Conservation (phyloP, 2,329 filamentous ascomycete species). For the Fusarium napiforme region DNA sequence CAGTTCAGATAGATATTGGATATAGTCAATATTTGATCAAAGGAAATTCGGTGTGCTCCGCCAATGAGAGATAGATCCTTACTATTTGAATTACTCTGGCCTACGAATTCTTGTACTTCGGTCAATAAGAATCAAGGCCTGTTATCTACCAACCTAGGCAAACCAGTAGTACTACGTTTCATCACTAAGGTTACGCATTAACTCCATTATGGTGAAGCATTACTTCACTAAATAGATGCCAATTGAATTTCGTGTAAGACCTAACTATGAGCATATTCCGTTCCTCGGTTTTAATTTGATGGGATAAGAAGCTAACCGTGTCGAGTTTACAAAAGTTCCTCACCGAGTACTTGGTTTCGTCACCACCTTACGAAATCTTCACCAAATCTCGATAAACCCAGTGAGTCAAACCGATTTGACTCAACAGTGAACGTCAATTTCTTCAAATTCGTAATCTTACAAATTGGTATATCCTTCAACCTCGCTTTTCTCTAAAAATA, state of each 20-base stretch:
- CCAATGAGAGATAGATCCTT: not conserved
- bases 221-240: not conserved
- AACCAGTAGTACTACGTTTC: not conserved
- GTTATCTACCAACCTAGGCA: not conserved
- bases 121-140: not conserved
- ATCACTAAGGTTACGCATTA: too few relatives aligned
- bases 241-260: not conserved
- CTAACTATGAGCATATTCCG: not conserved
- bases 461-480: not conserved
- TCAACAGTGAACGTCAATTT: not conserved
- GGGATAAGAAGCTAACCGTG: not conserved
- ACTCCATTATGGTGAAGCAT: not conserved
- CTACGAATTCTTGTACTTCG: not conserved
- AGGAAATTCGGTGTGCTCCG: too few relatives aligned
- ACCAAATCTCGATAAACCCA: not conserved
- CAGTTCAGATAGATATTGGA: not conserved
- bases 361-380: not conserved
- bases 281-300: not conserved
- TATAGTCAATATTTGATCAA: not conserved
- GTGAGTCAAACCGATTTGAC: not conserved
- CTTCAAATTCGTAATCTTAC: not conserved
- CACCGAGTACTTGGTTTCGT: not conserved
- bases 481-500: not conserved
- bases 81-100: not conserved
- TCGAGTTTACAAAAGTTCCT: not conserved